Evolutionary conservation across 1,284 basidiomycete genomes (phyloP).

Genomic region (Rhodotorula sp.): DNA sequence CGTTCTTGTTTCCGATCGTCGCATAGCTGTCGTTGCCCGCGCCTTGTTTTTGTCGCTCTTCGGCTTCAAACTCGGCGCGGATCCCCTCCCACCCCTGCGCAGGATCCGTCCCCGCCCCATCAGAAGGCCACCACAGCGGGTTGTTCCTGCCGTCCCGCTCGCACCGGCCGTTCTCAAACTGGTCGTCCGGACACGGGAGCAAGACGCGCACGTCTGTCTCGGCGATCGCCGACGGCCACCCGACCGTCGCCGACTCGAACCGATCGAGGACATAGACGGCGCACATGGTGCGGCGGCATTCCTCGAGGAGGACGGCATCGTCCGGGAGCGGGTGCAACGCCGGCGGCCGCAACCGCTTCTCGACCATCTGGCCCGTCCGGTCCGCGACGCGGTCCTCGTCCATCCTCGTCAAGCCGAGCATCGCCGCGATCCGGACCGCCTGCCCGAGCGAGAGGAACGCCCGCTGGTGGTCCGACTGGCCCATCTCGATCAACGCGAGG

Average conservation of each 20-base stretch:
- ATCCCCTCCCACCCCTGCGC: constrained; percentile 12
- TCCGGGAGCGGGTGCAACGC: constrained; percentile 36
- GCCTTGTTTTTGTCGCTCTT: not conserved
- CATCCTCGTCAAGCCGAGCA: constrained; percentile 39
- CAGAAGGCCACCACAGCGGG: constrained; percentile 39
- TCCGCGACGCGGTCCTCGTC: constrained; percentile 38
- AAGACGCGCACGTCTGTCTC: constrained; percentile 37
- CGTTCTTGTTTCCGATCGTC: not conserved
- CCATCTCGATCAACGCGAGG: constrained; percentile 34
- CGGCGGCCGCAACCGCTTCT: constrained; percentile 33
- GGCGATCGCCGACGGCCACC: constrained; percentile 37
- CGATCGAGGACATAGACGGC: constrained; percentile 39
- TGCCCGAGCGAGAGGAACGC: constrained; percentile 37
- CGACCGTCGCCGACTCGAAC: constrained; percentile 33
- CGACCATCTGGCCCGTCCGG: constrained; percentile 15
- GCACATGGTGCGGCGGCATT: constrained; percentile 41
- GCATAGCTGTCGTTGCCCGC: not conserved
- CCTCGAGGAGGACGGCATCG: constrained; percentile 38
- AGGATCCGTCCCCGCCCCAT: constrained; percentile 4
- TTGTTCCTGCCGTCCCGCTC: constrained; percentile 20
- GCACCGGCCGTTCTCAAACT: constrained; percentile 28
- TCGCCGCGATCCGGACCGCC: constrained; percentile 36
- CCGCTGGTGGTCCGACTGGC: constrained; percentile 36
- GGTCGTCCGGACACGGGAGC: constrained; percentile 33
- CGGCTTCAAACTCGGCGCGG: constrained; percentile 13